Percentiles rank a stretch among this genome's conserved stretches.
phyloP scores from a whole-genome alignment of 164 flowering plant species.

The Protea cynaroides region DNA sequence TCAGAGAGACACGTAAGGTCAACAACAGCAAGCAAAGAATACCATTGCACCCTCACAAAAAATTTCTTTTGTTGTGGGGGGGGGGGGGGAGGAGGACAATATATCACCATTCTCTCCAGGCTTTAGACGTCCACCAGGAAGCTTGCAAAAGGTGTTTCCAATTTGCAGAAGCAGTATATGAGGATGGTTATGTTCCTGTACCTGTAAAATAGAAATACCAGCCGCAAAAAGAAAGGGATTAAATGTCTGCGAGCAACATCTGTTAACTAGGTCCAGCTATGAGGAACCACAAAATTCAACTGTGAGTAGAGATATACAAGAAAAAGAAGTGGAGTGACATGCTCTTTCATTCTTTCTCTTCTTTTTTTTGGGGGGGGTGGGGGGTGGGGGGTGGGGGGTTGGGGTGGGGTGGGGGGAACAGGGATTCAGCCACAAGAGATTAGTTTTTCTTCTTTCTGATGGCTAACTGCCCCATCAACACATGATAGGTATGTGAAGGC shows the following conservation, averaged over 20 bases:
- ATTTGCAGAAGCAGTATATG: slow-evolving; percentile 96
- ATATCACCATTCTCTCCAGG: slow-evolving; percentile 94
- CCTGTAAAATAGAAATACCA: slow-evolving; percentile 38
- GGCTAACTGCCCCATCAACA: too few species aligned
- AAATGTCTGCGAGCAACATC: not conserved
- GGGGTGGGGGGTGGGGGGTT: too few species aligned
- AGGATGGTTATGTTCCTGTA: slow-evolving; percentile 98
- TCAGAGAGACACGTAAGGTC: too few species aligned
- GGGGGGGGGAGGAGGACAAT: not conserved
- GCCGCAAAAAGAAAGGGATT: not conserved
- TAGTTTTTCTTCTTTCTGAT: too few species aligned
- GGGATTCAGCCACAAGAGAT: too few species aligned
- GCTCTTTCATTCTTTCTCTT: too few species aligned
- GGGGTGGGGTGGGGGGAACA: too few species aligned
- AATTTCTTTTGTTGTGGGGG: not conserved
- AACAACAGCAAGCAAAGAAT: not conserved
- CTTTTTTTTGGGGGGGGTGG: too few species aligned
- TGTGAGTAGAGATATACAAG: too few species aligned
- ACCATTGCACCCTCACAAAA: not conserved
- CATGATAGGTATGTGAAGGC: too few species aligned
- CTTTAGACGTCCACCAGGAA: slow-evolving; percentile 96
- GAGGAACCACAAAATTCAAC: not conserved
- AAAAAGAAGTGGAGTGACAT: too few species aligned
- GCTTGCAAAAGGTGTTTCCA: slow-evolving; percentile 97
- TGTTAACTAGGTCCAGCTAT: not conserved